phyloP scores from a whole-genome alignment of 2,329 filamentous ascomycete species.

The Blastomyces parvus region DNA sequence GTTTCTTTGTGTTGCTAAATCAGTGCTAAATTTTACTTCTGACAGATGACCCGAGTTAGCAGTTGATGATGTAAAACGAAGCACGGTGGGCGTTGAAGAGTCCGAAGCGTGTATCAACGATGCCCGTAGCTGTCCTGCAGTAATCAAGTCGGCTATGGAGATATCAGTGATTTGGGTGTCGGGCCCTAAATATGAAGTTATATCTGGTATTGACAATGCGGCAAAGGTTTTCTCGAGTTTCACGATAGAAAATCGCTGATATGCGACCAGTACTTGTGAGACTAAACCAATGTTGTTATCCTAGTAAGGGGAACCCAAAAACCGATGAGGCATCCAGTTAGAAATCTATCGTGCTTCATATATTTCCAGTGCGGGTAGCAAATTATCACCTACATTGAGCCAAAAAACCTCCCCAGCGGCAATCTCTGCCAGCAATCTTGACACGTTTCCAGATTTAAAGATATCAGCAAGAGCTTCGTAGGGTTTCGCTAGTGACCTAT shows the following conservation, averaged over 20 bases:
- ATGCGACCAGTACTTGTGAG: conserved; percentile 57
- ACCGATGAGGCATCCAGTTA: background rate
- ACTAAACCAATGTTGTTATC: conserved; percentile 69
- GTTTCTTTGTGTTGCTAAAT: conserved; percentile 42
- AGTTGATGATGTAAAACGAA: conserved; percentile 42
- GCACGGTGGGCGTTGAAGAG: conserved; percentile 35
- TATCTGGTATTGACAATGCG: conserved; percentile 47
- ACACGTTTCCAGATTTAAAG: conserved; percentile 53
- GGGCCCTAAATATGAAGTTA: conserved; percentile 29
- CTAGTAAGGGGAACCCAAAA: conserved; percentile 20
- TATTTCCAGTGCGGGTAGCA: background rate
- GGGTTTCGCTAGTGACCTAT: conserved; percentile 51
- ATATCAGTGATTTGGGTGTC: conserved; percentile 25
- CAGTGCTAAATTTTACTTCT: conserved; percentile 30
- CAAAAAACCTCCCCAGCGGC: conserved; percentile 52
- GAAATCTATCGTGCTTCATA: background rate
- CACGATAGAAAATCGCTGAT: conserved; percentile 66
- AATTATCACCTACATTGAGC: conserved; percentile 40
- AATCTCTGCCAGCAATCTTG: conserved; percentile 54
- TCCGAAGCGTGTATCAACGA: conserved; percentile 38
- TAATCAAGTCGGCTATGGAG: conserved; percentile 39
- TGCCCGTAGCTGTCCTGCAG: conserved; percentile 43
- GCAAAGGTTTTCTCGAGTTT: conserved; percentile 64
- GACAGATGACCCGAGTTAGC: conserved; percentile 27
- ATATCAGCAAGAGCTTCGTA: conserved; percentile 62